Percentiles rank a stretch among this genome's conserved stretches.
Conservation (phyloP, 345 rosid genomes). For the Passiflora organensis region DNA sequence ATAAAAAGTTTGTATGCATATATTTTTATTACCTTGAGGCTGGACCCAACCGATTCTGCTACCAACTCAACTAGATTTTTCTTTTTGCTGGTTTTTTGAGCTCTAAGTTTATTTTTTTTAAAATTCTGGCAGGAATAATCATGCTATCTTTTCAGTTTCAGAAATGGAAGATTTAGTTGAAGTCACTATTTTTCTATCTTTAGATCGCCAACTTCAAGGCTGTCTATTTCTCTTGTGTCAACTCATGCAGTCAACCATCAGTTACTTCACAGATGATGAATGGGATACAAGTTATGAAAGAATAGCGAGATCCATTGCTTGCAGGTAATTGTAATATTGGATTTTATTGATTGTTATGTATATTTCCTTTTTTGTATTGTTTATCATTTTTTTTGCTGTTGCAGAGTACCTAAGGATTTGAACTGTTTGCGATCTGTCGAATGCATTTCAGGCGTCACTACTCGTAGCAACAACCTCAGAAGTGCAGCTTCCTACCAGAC, state of each 20-base stretch:
- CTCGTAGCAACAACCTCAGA: slow-evolving; percentile 58
- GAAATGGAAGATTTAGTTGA: slow-evolving; percentile 61
- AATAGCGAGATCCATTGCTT: slow-evolving; percentile 59
- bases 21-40: background rate
- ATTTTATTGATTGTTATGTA: background rate
- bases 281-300: slow-evolving; percentile 62
- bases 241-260: slow-evolving; percentile 44
- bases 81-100: slow-evolving; percentile 6
- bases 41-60: slow-evolving; percentile 11
- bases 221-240: slow-evolving; percentile 45
- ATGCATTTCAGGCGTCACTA: slow-evolving; percentile 50
- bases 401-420: slow-evolving; percentile 69
- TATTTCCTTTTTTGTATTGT: slow-evolving; percentile 1
- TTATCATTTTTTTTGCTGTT: slow-evolving; percentile 17
- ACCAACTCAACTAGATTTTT: background rate
- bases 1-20: background rate
- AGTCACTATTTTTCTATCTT: slow-evolving; percentile 36
- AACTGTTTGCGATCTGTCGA: slow-evolving; percentile 73
- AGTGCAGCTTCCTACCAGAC: slow-evolving; percentile 55
- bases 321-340: slow-evolving; percentile 39
- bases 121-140: slow-evolving; percentile 41
- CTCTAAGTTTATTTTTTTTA: background rate
- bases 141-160: slow-evolving; percentile 35
- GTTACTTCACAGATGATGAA: slow-evolving; percentile 62
- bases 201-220: slow-evolving; percentile 68